Evolutionary conservation across 2,329 filamentous ascomycete species (phyloP).

Genomic region (Pestalotiopsis sp.): DNA sequence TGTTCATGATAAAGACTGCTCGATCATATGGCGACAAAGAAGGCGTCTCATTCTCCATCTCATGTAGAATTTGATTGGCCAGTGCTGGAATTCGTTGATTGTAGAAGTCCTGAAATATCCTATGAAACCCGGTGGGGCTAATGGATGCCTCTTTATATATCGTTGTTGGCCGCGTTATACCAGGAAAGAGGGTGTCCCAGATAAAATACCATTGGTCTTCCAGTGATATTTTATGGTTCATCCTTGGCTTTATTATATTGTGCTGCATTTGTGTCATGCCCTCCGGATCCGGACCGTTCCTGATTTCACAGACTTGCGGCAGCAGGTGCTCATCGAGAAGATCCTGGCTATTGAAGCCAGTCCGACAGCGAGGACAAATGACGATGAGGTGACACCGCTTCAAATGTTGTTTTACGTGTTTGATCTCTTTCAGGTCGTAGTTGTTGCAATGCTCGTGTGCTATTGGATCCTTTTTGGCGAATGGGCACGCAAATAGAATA

Average conservation of each 20-base stretch:
- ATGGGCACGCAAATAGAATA: too few species aligned
- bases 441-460: conserved; percentile 3
- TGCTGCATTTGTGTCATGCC: conserved; percentile 6
- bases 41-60: too few species aligned
- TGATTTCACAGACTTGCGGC: neutral
- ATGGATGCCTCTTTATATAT: too few species aligned
- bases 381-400: neutral
- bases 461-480: conserved; percentile 1
- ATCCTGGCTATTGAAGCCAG: neutral
- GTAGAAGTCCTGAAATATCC: too few species aligned
- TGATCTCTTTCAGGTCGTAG: conserved; percentile 7
- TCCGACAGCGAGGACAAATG: neutral
- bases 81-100: too few species aligned
- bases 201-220: conserved; percentile 5
- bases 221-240: neutral
- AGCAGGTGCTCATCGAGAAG: neutral
- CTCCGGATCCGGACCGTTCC: neutral
- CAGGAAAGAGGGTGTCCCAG: too few species aligned
- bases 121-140: too few species aligned
- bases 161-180: too few species aligned
- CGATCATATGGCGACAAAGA: too few species aligned
- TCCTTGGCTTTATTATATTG: neutral
- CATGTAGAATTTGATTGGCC: too few species aligned
- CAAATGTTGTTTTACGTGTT: conserved; percentile 7
- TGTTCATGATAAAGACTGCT: too few species aligned